Percentiles rank a stretch among this genome's conserved stretches.
phyloP scores from a whole-genome alignment of 495 filamentous ascomycete species.

The Aspergillus coremiiformis region DNA sequence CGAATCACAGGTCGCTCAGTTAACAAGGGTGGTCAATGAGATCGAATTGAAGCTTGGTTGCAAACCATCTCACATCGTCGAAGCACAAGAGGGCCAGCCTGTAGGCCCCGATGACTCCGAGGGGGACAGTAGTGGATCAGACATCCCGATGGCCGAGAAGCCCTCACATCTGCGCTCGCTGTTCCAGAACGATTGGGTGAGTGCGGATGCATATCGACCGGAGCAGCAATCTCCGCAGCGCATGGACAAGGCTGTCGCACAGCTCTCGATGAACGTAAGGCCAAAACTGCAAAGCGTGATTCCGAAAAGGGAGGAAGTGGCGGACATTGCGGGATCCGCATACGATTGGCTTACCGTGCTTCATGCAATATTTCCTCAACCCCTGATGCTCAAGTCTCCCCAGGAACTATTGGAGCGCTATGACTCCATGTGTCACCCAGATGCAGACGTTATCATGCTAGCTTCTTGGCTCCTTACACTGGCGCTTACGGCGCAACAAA shows the following conservation, averaged over 20 bases:
- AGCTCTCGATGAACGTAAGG: conserved; percentile 7
- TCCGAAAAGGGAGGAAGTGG: conserved; percentile 16
- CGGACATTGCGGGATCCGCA: conserved; percentile 5
- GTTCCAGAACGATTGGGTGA: conserved; percentile 27
- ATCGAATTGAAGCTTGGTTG: conserved; percentile 17
- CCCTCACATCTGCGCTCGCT: conserved; percentile 21
- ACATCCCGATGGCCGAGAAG: conserved; percentile 12
- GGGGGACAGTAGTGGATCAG: conserved; percentile 11
- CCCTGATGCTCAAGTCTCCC: conserved; percentile 8
- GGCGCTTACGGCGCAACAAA: conserved; percentile 21
- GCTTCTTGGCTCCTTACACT: conserved; percentile 20
- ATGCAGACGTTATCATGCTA: conserved; percentile 17
- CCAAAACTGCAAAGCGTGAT: conserved; percentile 17
- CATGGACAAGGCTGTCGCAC: conserved; percentile 2
- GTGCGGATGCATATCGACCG: conserved; percentile 6
- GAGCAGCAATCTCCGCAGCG: conserved; percentile 5
- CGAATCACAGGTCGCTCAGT: conserved; percentile 15
- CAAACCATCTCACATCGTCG: background rate
- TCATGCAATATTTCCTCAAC: conserved; percentile 14
- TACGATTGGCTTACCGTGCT: conserved; percentile 20
- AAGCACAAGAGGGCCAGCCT: background rate
- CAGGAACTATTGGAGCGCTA: conserved; percentile 14
- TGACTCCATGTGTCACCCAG: conserved; percentile 15
- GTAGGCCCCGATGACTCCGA: conserved; percentile 1
- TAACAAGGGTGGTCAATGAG: conserved; percentile 15